phyloP scores from a whole-genome alignment of 2,329 filamentous ascomycete species.

The Whalleya microplaca region DNA sequence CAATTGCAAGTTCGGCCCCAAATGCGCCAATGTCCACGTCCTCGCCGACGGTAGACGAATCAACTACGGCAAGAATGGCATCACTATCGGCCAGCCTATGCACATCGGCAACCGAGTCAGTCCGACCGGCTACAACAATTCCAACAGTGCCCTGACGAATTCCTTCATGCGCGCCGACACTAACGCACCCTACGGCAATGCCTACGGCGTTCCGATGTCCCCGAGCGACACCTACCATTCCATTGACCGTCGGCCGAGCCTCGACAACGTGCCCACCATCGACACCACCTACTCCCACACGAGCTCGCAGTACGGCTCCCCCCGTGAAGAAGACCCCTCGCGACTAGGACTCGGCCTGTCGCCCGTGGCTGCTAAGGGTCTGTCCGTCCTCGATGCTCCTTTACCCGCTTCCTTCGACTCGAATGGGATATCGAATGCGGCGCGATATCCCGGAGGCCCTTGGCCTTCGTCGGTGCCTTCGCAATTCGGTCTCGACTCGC shows the following conservation, averaged over 20 bases:
- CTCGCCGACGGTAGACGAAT: slow-evolving; percentile 91
- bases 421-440: slow-evolving; percentile 90
- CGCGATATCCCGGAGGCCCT: slow-evolving; percentile 75
- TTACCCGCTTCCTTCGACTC: slow-evolving; percentile 95
- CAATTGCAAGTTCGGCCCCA: slow-evolving; percentile 98
- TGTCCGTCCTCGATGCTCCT: slow-evolving; percentile 93
- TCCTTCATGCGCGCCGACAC: slow-evolving; percentile 68
- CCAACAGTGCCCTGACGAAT: slow-evolving; percentile 72
- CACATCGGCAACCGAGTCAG: slow-evolving; percentile 71
- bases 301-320: slow-evolving; percentile 76
- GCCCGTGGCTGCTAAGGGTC: slow-evolving; percentile 68
- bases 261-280: slow-evolving; percentile 63
- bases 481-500: slow-evolving; percentile 87
- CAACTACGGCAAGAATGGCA: slow-evolving; percentile 75
- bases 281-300: slow-evolving; percentile 62
- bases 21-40: slow-evolving; percentile 96
- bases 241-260: slow-evolving; percentile 52
- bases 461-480: slow-evolving; percentile 92
- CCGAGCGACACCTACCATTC: slow-evolving; percentile 47
- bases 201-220: slow-evolving; percentile 45
- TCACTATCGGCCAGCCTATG: slow-evolving; percentile 62
- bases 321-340: slow-evolving; percentile 66
- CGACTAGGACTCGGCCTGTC: slow-evolving; percentile 76
- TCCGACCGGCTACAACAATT: slow-evolving; percentile 62
- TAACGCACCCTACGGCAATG: slow-evolving; percentile 49